Percentiles rank a stretch among this genome's conserved stretches.
Evolutionary conservation across 306 rosid genomes (phyloP).

Genomic region (Quercus glauca): DNA sequence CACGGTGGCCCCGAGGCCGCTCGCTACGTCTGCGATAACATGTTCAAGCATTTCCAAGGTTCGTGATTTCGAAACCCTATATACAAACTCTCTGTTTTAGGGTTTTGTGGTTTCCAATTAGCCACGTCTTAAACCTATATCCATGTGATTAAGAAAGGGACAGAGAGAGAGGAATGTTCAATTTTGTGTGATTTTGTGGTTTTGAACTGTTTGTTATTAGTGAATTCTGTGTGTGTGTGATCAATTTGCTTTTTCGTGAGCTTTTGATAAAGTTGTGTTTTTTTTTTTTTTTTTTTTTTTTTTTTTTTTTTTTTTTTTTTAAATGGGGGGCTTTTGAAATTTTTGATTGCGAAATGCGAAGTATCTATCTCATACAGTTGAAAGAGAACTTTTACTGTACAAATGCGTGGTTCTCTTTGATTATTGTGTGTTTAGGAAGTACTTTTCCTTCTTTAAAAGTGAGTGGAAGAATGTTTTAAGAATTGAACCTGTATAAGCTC

Average conservation of each 20-base stretch:
- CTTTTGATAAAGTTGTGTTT: conserved; percentile 18
- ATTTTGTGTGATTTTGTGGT: conserved; percentile 11
- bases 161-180: neutral
- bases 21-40: conserved; percentile 75
- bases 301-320: neutral
- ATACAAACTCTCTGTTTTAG: neutral
- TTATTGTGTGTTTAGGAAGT: neutral
- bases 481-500: too few species aligned
- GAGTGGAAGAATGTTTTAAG: too few species aligned
- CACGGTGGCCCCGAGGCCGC: conserved; percentile 85
- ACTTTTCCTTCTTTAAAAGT: neutral
- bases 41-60: conserved; percentile 77
- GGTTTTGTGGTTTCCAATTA: conserved; percentile 23
- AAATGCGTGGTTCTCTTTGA: conserved; percentile 16
- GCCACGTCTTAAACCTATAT: neutral
- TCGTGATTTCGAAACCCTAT: conserved; percentile 18
- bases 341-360: conserved; percentile 14
- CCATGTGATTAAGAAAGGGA: neutral
- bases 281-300: conserved; percentile 7
- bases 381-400: conserved; percentile 10
- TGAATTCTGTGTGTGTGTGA: conserved; percentile 12
- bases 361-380: conserved; percentile 17
- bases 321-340: conserved; percentile 12
- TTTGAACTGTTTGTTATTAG: conserved; percentile 15
- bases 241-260: conserved; percentile 25